Evolutionary conservation across 768 basidiomycete species (phyloP), one percentile per base, ranked within the genome.

Genomic region (Hypholoma fasciculare): DNA sequence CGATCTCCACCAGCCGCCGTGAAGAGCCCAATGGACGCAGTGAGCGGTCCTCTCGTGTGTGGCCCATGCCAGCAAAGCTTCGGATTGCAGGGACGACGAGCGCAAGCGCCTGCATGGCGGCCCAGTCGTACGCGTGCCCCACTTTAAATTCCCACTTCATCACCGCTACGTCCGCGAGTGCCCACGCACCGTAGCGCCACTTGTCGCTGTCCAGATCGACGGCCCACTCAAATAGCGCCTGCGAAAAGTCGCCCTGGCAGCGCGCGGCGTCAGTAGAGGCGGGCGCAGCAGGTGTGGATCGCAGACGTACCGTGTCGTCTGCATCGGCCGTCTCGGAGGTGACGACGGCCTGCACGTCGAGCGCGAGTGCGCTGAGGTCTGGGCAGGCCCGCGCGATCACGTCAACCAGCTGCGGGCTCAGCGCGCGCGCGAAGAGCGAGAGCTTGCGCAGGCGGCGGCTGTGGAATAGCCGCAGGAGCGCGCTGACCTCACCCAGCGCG

Each of bases 361-460:
- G 56, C 7, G 60, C 43, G 38, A 70, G 59, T 2, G 60, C 61
- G 37, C 58, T 65, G 4, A 72, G 60, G 36, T 58, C 56, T 1
- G 64, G 68, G 40, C 68, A 69, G 1, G 49, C 52, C n/a, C 62
- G 49, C 2, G 65, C 65, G 5, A 72, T 59, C 4, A 62, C 43
- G 48, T 67, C 66, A 27, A 72, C 57, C n/a, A 72, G 60, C 49
- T 66, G 61, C 8, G 64, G 62, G 11, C 55, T 65, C 36, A 69
- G 39, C 16, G 51, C 46, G 8, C 60, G 57, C 14, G 66, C 54
- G 16, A 65, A 67, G 2, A 67, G 49, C 7, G 67, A 68, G 3
- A 72, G 62, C 39, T 51, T 52, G 27, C 64, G 62, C 36, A 69
- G 50, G 14, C 61, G 54, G 38, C 59, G 55, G 47, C 57, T 63